These are phyloP conservation scores for Penicillium riverlandense DNA, from an alignment of 495 filamentous ascomycete genomes.

Conservation along the genomic window DNA sequence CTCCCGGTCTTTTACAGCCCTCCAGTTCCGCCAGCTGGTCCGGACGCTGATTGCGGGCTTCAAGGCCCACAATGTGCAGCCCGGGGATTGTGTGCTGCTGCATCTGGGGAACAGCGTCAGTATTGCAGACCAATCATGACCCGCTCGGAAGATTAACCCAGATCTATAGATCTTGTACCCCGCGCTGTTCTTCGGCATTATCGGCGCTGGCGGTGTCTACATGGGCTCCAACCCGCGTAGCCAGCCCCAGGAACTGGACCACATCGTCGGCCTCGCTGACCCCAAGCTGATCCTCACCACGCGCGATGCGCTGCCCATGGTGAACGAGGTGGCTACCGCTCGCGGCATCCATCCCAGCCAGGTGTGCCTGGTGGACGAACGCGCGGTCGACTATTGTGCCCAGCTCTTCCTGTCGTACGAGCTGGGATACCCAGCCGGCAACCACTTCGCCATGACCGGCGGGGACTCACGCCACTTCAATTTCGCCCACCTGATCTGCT, in stretches of 20 bases:
- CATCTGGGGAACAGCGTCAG: conserved; percentile 56
- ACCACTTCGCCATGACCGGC: conserved; percentile 7
- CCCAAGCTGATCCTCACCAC: conserved; percentile 28
- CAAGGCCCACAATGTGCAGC: conserved; percentile 42
- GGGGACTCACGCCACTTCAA: conserved; percentile 16
- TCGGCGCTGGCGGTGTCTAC: conserved; percentile 38
- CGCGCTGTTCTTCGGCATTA: conserved; percentile 38
- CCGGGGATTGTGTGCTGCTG: conserved; percentile 53
- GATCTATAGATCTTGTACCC: conserved; percentile 39
- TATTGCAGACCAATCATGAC: conserved; percentile 7
- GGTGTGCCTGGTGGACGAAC: conserved; percentile 44
- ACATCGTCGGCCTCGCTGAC: conserved; percentile 19
- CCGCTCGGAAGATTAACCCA: background rate
- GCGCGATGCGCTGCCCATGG: conserved; percentile 13
- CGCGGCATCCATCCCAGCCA: conserved; percentile 39
- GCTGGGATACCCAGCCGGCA: conserved; percentile 8
- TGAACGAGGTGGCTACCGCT: conserved; percentile 15
- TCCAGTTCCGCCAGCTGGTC: conserved; percentile 42
- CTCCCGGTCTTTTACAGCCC: conserved; percentile 43
- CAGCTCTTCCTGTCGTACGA: conserved; percentile 25
- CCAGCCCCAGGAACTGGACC: conserved; percentile 24
- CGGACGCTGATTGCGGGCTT: conserved; percentile 50
- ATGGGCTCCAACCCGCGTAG: conserved; percentile 32
- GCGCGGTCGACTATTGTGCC: conserved; percentile 25
- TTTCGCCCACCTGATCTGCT: conserved; percentile 36